Conservation (phyloP, 208 protist genomes). For the Leishmania aethiopica region DNA sequence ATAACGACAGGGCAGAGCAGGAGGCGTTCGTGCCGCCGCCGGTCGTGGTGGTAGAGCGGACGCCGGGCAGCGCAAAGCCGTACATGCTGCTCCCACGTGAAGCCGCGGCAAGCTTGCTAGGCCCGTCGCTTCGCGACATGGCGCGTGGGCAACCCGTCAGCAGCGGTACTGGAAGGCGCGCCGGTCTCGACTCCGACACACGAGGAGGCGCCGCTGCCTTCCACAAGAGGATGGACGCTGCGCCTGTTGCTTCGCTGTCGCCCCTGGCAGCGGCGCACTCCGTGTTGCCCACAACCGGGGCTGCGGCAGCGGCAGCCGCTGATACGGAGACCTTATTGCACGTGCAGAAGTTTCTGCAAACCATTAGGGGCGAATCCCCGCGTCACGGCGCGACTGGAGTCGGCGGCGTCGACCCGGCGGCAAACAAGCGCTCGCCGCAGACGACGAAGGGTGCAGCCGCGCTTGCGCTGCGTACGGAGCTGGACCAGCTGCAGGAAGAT, state of each 20-base stretch:
- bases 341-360: slow-evolving; percentile 28
- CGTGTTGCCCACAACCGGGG: slow-evolving; percentile 32
- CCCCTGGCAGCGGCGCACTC: slow-evolving; percentile 10
- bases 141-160: not conserved
- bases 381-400: not conserved
- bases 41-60: slow-evolving; percentile 17
- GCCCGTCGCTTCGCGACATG: slow-evolving; percentile 12
- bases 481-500: slow-evolving; percentile 67
- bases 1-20: not conserved
- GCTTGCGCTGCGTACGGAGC: slow-evolving; percentile 33
- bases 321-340: slow-evolving; percentile 29
- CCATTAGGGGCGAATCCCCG: slow-evolving; percentile 6
- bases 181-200: no score
- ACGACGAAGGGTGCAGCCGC: slow-evolving; percentile 10
- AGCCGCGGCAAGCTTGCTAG: slow-evolving; percentile 16
- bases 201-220: not conserved
- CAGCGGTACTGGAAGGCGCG: not conserved
- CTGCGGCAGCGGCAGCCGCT: slow-evolving; percentile 27
- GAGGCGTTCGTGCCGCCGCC: not conserved
- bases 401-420: not conserved
- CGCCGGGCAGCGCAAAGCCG: slow-evolving; percentile 13
- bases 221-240: not conserved
- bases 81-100: slow-evolving; percentile 28
- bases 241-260: not conserved
- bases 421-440: not conserved